Conservation (phyloP, 441 rosid species). For the Populus tomentosa region DNA sequence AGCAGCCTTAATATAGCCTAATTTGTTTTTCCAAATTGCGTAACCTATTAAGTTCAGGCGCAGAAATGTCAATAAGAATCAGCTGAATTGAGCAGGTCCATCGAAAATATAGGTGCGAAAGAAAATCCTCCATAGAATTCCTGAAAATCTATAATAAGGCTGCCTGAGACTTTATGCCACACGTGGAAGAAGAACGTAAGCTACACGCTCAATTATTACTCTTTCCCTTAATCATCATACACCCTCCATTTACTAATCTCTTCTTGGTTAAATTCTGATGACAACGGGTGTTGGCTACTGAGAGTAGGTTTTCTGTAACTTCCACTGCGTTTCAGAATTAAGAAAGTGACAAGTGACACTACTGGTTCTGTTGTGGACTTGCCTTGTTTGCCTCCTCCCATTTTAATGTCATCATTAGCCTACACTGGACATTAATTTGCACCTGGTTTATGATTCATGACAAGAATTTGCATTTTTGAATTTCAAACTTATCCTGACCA, state of each 20-base stretch:
- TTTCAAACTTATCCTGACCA: neutral
- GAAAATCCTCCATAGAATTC: neutral
- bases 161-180: neutral
- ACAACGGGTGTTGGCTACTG: neutral
- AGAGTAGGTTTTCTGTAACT: constrained; percentile 1
- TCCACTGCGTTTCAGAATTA: neutral
- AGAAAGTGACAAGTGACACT: constrained; percentile 9
- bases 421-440: neutral
- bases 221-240: too few relatives aligned
- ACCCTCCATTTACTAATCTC: too few relatives aligned
- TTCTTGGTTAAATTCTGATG: neutral
- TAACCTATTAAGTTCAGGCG: neutral
- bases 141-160: neutral
- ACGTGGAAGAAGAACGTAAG: neutral
- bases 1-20: neutral
- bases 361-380: constrained; percentile 13
- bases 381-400: constrained; percentile 9
- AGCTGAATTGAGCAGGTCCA: neutral
- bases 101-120: neutral
- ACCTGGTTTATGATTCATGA: neutral
- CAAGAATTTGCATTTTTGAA: neutral
- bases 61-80: neutral
- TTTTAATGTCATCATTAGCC: constrained; percentile 1
- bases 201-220: too few relatives aligned
- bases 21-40: neutral